phyloP scores from a whole-genome alignment of 495 filamentous ascomycete species.

The Bathelium albidoporum region DNA sequence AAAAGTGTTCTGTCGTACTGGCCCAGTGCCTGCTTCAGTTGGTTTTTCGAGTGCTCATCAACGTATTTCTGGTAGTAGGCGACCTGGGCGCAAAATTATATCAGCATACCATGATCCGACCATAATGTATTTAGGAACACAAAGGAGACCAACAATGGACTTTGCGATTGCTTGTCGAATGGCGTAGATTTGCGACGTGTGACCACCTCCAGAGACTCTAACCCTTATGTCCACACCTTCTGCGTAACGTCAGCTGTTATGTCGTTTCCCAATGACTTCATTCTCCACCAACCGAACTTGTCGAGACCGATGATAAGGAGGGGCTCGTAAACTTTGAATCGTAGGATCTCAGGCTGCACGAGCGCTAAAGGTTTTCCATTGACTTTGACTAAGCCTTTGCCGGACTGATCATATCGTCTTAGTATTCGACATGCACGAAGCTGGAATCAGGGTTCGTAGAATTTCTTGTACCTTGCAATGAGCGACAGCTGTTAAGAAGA shows the following conservation, averaged over 20 bases:
- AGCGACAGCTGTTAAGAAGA: conserved; percentile 57
- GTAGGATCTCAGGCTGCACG: conserved; percentile 89
- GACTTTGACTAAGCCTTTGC: conserved; percentile 93
- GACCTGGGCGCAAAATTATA: conserved; percentile 30
- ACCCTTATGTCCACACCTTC: conserved; percentile 92
- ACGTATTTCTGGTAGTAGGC: conserved; percentile 99
- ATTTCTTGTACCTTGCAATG: conserved; percentile 73
- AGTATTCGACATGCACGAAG: conserved; percentile 21
- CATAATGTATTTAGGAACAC: background rate
- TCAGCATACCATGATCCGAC: background rate
- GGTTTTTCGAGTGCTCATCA: conserved; percentile 99
- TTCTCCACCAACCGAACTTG: conserved; percentile 57
- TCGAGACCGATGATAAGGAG: conserved; percentile 90
- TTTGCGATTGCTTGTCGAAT: conserved; percentile 98
- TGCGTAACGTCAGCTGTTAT: conserved; percentile 9
- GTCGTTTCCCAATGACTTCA: background rate
- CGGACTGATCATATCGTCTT: conserved; percentile 48
- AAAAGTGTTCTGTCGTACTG: conserved; percentile 94
- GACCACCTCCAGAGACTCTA: conserved; percentile 92
- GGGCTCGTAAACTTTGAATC: conserved; percentile 99
- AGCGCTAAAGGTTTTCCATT: conserved; percentile 93
- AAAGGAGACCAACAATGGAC: conserved; percentile 49
- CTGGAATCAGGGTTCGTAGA: background rate
- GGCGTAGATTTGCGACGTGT: conserved; percentile 96
- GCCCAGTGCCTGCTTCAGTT: conserved; percentile 86